A percentile compares a stretch with the other conserved stretches of the same genome.
Conservation (phyloP, 345 rosid species). For the Salix suchowensis region DNA sequence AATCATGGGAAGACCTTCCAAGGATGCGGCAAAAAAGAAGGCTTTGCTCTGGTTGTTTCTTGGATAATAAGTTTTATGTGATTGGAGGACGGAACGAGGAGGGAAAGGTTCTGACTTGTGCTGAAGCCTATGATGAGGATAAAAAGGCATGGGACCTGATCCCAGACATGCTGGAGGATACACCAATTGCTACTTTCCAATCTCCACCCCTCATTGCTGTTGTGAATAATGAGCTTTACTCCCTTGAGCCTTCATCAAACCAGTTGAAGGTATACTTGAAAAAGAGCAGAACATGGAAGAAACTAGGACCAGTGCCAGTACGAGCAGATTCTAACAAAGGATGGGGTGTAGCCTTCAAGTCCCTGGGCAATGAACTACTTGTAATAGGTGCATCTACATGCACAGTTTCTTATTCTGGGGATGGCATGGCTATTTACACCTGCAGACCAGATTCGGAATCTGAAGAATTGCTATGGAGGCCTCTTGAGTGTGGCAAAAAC, state of each 20-base stretch:
- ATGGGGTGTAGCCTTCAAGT: slow-evolving; percentile 95
- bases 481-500: slow-evolving; percentile 43
- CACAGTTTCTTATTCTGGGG: slow-evolving; percentile 23
- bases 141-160: slow-evolving; percentile 56
- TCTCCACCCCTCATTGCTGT: slow-evolving; percentile 85
- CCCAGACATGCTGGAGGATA: slow-evolving; percentile 49
- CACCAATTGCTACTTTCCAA: slow-evolving; percentile 43
- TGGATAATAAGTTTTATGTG: slow-evolving; percentile 67
- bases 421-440: slow-evolving; percentile 66
- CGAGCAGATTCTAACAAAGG: slow-evolving; percentile 65
- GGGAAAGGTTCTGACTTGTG: slow-evolving; percentile 48
- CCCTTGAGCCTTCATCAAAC: slow-evolving; percentile 61
- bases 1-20: slow-evolving; percentile 60
- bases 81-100: slow-evolving; percentile 69
- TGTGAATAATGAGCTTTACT: slow-evolving; percentile 63
- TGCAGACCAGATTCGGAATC: slow-evolving; percentile 44
- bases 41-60: slow-evolving; percentile 69
- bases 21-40: slow-evolving; percentile 51
- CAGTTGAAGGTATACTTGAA: slow-evolving; percentile 59
- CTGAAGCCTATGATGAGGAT: slow-evolving; percentile 56
- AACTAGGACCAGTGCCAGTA: slow-evolving; percentile 66
- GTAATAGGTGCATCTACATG: slow-evolving; percentile 65
- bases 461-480: slow-evolving; percentile 57
- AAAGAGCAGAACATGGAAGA: slow-evolving; percentile 62
- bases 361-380: slow-evolving; percentile 70